phyloP scores from a whole-genome alignment of 768 basidiomycete species.

The Lentinula raphanica region DNA sequence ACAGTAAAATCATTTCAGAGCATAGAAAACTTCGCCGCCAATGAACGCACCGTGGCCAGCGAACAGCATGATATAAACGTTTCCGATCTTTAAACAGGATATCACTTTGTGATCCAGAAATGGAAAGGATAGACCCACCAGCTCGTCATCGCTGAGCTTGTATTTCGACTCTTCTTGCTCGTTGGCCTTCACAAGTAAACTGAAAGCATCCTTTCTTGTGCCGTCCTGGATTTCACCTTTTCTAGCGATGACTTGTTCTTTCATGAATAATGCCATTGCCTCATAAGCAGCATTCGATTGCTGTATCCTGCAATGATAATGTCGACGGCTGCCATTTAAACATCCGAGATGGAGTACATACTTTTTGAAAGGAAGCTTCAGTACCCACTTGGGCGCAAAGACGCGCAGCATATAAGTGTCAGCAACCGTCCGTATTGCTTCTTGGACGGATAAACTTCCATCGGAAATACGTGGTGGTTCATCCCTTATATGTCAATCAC shows the following conservation, averaged over 20 bases:
- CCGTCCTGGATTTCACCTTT: constrained; percentile 23
- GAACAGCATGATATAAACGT: constrained; percentile 46
- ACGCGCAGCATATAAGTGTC: constrained; percentile 22
- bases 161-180: constrained; percentile 37
- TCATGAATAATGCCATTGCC: constrained; percentile 33
- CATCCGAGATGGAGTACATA: constrained; percentile 8
- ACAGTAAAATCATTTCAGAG: no score
- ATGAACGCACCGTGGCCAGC: constrained; percentile 48
- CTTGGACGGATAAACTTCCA: constrained; percentile 33
- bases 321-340: no score
- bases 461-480: constrained; percentile 30
- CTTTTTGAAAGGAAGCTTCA: constrained; percentile 30
- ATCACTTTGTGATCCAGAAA: no score
- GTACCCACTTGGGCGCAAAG: constrained; percentile 33
- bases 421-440: constrained; percentile 30
- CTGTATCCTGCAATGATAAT: constrained; percentile 18
- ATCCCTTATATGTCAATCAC: constrained; percentile 7
- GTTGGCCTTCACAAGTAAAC: constrained; percentile 40
- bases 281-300: constrained; percentile 23
- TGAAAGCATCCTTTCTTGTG: constrained; percentile 30
- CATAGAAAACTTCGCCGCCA: background rate
- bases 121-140: constrained; percentile 23
- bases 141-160: constrained; percentile 33
- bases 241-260: constrained; percentile 27
- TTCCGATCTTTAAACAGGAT: no score